Evolutionary conservation across 2,329 filamentous ascomycete species (phyloP).

Genomic region (Dactylellina drechsleri): DNA sequence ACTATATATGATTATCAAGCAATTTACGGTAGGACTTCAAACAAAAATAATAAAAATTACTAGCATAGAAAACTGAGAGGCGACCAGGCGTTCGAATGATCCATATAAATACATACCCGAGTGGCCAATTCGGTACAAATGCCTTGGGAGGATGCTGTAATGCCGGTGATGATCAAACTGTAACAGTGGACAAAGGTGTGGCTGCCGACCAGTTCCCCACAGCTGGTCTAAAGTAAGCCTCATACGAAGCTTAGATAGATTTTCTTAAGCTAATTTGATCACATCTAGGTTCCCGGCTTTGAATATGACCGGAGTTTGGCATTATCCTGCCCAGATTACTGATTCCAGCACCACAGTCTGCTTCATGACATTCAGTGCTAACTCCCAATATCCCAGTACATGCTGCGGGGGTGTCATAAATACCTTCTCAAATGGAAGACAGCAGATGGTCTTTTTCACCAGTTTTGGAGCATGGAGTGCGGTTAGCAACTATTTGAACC

Average conservation of each 20-base stretch:
- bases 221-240: constrained; percentile 66
- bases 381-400: constrained; percentile 61
- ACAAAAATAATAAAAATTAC: constrained; percentile 58
- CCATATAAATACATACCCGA: constrained; percentile 69
- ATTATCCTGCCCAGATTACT: constrained; percentile 69
- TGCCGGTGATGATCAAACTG: constrained; percentile 65
- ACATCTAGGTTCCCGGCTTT: constrained; percentile 40
- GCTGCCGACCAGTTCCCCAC: constrained; percentile 66
- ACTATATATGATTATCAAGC: constrained; percentile 69
- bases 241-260: constrained; percentile 59
- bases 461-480: constrained; percentile 67
- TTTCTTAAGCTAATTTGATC: neutral
- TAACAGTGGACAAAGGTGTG: constrained; percentile 66
- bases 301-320: constrained; percentile 66
- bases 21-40: constrained; percentile 69
- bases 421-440: constrained; percentile 66
- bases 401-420: constrained; percentile 71
- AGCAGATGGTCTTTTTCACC: constrained; percentile 73
- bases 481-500: constrained; percentile 42
- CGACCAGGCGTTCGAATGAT: constrained; percentile 69
- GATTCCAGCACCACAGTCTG: constrained; percentile 67
- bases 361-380: constrained; percentile 68
- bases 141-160: constrained; percentile 66
- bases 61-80: constrained; percentile 61
- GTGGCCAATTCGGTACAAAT: constrained; percentile 65